phyloP scores from a whole-genome alignment of 768 basidiomycete genomes.

The Leucogyrophana mollusca region DNA sequence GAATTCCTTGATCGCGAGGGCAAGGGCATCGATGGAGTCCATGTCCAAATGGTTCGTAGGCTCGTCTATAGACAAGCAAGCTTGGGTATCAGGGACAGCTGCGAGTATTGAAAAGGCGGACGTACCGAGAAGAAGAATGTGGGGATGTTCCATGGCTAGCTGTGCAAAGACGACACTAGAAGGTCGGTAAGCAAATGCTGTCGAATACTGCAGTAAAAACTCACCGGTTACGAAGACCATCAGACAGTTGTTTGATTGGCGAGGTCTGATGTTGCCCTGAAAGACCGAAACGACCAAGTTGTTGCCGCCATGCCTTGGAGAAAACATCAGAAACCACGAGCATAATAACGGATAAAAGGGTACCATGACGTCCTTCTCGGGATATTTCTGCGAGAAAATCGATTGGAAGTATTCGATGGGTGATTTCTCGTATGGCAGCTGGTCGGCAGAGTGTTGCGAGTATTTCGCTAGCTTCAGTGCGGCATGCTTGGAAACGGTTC shows the following conservation, averaged over 20 bases:
- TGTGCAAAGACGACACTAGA: conserved; percentile 91
- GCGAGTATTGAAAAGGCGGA: conserved; percentile 12
- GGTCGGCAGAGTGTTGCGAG: conserved; percentile 97
- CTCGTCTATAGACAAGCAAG: conserved; percentile 55
- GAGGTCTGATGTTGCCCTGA: conserved; percentile 91
- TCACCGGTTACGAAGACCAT: conserved; percentile 93
- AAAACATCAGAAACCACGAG: conserved; percentile 6
- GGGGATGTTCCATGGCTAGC: conserved; percentile 96
- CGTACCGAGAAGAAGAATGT: conserved; percentile 83
- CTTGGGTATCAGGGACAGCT: conserved; percentile 10
- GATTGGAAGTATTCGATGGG: conserved; percentile 94
- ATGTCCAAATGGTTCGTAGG: conserved; percentile 98
- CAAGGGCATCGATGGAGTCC: conserved; percentile 96
- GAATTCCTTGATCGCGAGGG: conserved; percentile 93
- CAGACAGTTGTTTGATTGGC: conserved; percentile 92
- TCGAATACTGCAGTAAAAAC: conserved; percentile 20
- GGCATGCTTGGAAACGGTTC: conserved; percentile 87
- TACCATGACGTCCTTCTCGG: conserved; percentile 86
- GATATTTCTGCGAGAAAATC: conserved; percentile 78
- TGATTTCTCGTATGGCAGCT: conserved; percentile 88
- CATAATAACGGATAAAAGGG: conserved; percentile 9
- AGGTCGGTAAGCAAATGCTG: conserved; percentile 15
- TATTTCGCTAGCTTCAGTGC: conserved; percentile 96
- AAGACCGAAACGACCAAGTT: conserved; percentile 94
- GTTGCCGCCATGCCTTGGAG: conserved; percentile 84